A percentile compares a stretch with the other conserved stretches of the same genome.
These are phyloP conservation scores for Blastobotrys illinoisensis DNA, from an alignment of 1,139 yeast genomes.

Conservation along the genomic window DNA sequence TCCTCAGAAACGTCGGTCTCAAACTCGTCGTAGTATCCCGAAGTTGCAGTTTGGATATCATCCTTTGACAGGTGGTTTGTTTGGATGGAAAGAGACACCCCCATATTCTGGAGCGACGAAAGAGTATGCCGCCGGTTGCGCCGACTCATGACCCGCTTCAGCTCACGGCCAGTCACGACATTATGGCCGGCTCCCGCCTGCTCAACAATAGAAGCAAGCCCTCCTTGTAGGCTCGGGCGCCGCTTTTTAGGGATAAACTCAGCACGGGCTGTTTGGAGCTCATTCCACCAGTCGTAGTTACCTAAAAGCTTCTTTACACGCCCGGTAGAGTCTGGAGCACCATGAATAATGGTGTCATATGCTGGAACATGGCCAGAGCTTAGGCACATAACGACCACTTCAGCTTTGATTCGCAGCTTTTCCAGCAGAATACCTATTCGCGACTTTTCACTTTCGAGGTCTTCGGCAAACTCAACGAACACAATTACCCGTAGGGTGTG, in stretches of 20 bases:
- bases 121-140: slow-evolving; percentile 32
- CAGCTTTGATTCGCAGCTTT: slow-evolving; percentile 79
- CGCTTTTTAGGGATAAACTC: slow-evolving; percentile 24
- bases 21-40: slow-evolving; percentile 19
- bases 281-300: slow-evolving; percentile 59
- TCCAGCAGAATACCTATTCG: slow-evolving; percentile 60
- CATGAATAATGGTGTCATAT: slow-evolving; percentile 75
- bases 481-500: slow-evolving; percentile 75
- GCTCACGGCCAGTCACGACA: neutral
- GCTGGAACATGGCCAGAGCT: slow-evolving; percentile 53
- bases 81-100: slow-evolving; percentile 70
- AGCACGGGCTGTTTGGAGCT: slow-evolving; percentile 51
- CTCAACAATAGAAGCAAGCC: neutral
- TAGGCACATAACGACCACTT: slow-evolving; percentile 63
- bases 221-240: neutral
- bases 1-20: slow-evolving; percentile 14
- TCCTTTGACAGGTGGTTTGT: slow-evolving; percentile 41
- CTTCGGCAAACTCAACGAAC: slow-evolving; percentile 73
- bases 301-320: slow-evolving; percentile 37
- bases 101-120: slow-evolving; percentile 51
- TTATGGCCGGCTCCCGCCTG: neutral
- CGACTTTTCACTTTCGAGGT: slow-evolving; percentile 61
- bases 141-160: slow-evolving; percentile 4
- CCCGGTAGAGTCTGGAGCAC: slow-evolving; percentile 37
- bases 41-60: slow-evolving; percentile 9